Evolutionary conservation across 805 yeast genomes (phyloP), one percentile per base, ranked within the genome.

Genomic region (Ogataea zsoltii): DNA sequence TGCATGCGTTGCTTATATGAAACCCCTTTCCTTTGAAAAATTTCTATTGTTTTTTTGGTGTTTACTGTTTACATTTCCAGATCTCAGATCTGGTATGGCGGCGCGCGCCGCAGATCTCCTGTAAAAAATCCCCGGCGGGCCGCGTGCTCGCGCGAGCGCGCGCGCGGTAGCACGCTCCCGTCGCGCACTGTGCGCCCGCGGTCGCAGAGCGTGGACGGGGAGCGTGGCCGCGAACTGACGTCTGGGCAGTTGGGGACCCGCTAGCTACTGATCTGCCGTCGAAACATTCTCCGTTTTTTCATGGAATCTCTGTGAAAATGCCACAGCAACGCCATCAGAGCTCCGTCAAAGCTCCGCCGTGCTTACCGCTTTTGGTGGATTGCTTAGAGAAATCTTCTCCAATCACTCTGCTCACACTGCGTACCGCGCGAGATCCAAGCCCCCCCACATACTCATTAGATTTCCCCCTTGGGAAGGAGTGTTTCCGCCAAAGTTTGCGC

Each of bases 21-120:
- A 47, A 47, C 51, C 40, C n/a, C n/a, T n/a, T n/a, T 47, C 51
- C 51, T 47, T 44, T 44, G 30, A 21, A 21, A 21, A 21, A 21
- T 21, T 21, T 9, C 25, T 21, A 31, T 21, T 28, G 26, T 37
- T 37, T 14, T 2, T 11, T 17, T 37, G 25, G 25, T 37, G 40
- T 37, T 37, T 15, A 12, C 6, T 37, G 15, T 37, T 37, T 37
- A 37, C 32, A 26, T 37, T 37, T 37, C 32, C 25, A 26, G 40
- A 37, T 37, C 32, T 30, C 14, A 37, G 32, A 37, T 37, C 40
- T 37, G 32, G 25, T 21, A 6, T 21, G 7, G 25, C 25, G 25
- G 25, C 25, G 7, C 9, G 25, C 25, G 9, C 25, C 25, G 25
- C 25, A 21, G 9, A 21, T 21, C 25, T 21, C 25, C 25, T 21